Evolutionary conservation across 2,329 filamentous ascomycete genomes (phyloP), one percentile per base, ranked within the genome.

Genomic region (Fusarium setosum): DNA sequence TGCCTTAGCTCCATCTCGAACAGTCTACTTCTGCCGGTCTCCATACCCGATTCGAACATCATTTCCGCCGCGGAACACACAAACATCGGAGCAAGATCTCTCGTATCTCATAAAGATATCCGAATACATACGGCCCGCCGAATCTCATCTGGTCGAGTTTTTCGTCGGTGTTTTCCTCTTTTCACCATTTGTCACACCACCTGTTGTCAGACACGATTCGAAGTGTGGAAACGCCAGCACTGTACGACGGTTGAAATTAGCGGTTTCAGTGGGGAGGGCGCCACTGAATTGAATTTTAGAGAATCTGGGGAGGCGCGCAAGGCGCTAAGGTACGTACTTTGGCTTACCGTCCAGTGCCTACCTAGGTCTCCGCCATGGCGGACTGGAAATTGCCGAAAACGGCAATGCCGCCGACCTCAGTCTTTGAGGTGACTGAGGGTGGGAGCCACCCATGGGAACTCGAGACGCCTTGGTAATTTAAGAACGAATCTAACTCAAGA

Each of bases 381-480:
- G 6, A n/a, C 5, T 38, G 12, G 31, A 18, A 35, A 51, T 55
- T 67, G 18, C 63, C 51, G 11, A 61, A 67, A 52, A n/a, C n/a
- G 51, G 64, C 24, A 64, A 17, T 48, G 41, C 18, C n/a, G 29
- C 26, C 31, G 15, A n/a, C 59, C 7, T 47, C 49, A 52, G 15
- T 26, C 18, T 2, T 15, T 9, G 6, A 13, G 20, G 8, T 20
- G 21, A 12, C 15, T 18, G n/a, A n/a, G n/a, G n/a, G n/a, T n/a
- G n/a, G n/a, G n/a, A n/a, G n/a, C n/a, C n/a, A n/a, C n/a, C n/a
- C n/a, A n/a, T n/a, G n/a, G n/a, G n/a, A n/a, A n/a, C n/a, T n/a
- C n/a, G n/a, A n/a, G n/a, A n/a, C n/a, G n/a, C n/a, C n/a, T 26
- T n/a, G 20, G 15, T 29, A 29, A n/a, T n/a, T n/a, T n/a, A n/a